Evolutionary conservation across 2,329 filamentous ascomycete genomes (phyloP), one percentile per base, ranked within the genome.

Genomic region (Pseudogymnoascus sp.): DNA sequence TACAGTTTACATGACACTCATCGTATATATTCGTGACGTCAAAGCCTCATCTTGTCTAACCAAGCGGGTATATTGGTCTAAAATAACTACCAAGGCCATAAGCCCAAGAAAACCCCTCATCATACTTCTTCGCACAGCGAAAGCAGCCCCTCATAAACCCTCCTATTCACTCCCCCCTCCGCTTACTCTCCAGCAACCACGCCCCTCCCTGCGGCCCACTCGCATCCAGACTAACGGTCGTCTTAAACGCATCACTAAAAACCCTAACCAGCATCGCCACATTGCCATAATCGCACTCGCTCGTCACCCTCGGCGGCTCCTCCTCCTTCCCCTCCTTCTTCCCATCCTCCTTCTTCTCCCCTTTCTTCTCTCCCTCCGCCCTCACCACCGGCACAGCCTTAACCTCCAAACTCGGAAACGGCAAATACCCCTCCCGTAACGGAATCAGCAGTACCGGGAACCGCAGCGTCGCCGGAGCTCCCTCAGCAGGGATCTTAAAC

Each of bases 281-380:
- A 71, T 91, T 95, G 69, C 85, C 81, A 70, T 89, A 89, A 72
- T 97, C 90, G 11, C 89, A 89, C 77, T 98, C 93, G 71, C 87
- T 91, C 2, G 75, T 83, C 69, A 81, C 77, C 69, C 67, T 72
- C 70, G 12, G 66, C 46, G 22, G 68, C 4, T 68, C 64, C 6
- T 72, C 70, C 22, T 66, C 66, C 33, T 66, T 70, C 16, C 61
- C 66, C 40, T 63, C 60, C 14, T 63, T 46, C 19, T 65, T 62
- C 19, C 69, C 28, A 50, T 59, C 28, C 37, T 40, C 26, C 65
- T 59, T 66, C 64, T 59, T 66, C 65, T 59, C 59, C 62, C 41
- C 64, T 64, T n/a, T 61, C 68, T 4, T 40, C 67, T 62, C 62
- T 68, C n/a, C 37, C 14, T 65, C 66, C 64, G 63, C 63, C 64